Conservation (phyloP, 2,329 filamentous ascomycete species). For the Botryosphaeria dothidea region DNA sequence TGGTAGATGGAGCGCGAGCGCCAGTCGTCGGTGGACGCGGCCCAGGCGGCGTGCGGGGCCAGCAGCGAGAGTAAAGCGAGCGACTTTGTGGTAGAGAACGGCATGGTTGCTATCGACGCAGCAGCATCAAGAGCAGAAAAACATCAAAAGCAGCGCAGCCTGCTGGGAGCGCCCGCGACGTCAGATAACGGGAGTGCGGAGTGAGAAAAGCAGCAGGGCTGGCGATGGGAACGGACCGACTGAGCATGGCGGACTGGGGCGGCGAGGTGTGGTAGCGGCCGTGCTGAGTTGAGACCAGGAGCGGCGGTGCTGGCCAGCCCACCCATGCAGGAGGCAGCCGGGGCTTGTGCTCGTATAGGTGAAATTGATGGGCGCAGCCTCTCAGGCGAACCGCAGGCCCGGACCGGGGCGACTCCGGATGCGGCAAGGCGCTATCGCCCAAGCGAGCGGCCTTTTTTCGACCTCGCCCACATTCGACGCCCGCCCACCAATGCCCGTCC, state of each 20-base stretch:
- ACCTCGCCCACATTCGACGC: neutral
- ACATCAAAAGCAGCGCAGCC: neutral
- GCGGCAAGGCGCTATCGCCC: neutral
- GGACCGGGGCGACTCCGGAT: neutral
- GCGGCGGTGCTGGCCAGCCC: no score
- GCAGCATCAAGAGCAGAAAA: neutral
- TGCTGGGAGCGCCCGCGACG: neutral
- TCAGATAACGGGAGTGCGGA: neutral
- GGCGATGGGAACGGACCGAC: neutral
- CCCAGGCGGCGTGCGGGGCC: constrained; percentile 25
- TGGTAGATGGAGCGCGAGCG: constrained; percentile 41
- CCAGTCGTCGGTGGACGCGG: constrained; percentile 31
- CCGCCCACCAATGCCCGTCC: neutral
- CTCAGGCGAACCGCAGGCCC: constrained; percentile 12
- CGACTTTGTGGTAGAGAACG: constrained; percentile 22
- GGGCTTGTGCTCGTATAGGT: neutral
- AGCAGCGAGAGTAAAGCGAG: constrained; percentile 24
- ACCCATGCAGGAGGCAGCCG: neutral
- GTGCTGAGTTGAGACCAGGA: neutral
- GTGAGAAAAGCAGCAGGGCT: constrained; percentile 7
- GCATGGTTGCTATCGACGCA: constrained; percentile 16
- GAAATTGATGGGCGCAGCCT: constrained; percentile 8
- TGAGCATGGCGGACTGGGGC: neutral
- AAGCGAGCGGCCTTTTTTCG: constrained; percentile 12
- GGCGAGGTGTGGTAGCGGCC: neutral